A percentile compares a stretch with the other conserved stretches of the same genome.
Conservation (phyloP, 306 rosid genomes). For the Lathyrus sativus region DNA sequence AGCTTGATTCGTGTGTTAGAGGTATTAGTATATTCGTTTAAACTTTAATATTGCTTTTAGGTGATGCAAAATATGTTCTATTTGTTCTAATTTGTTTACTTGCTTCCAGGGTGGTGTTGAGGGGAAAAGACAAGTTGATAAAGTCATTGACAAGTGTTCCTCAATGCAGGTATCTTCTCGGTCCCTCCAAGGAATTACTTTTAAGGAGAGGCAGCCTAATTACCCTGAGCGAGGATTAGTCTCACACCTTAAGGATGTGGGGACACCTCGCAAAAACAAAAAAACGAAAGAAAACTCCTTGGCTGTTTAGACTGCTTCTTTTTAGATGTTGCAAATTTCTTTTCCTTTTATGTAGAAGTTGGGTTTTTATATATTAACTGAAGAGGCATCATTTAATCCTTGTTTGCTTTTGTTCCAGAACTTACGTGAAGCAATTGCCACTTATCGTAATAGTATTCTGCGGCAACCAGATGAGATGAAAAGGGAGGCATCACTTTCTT, state of each 20-base stretch:
- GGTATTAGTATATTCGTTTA: constrained; percentile 62
- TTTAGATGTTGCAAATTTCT: constrained; percentile 20
- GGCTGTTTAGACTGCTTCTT: constrained; percentile 32
- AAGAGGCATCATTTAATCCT: constrained; percentile 34
- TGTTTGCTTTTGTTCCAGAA: constrained; percentile 57
- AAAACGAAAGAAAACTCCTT: constrained; percentile 10
- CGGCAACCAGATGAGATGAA: constrained; percentile 96
- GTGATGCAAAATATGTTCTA: constrained; percentile 11
- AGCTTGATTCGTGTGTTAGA: constrained; percentile 88
- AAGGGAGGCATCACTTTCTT: constrained; percentile 81
- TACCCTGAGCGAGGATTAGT: constrained; percentile 23
- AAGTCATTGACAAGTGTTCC: constrained; percentile 88
- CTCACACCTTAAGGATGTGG: constrained; percentile 19
- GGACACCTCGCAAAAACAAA: constrained; percentile 17
- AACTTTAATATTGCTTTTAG: constrained; percentile 31
- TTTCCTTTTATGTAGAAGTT: constrained; percentile 17
- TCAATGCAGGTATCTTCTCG: constrained; percentile 76
- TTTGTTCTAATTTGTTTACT: constrained; percentile 35
- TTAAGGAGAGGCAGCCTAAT: not conserved
- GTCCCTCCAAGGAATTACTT: constrained; percentile 15
- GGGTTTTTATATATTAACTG: constrained; percentile 29
- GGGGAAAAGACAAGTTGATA: constrained; percentile 95
- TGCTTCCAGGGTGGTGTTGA: constrained; percentile 85
- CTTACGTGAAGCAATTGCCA: constrained; percentile 89
- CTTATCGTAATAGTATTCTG: constrained; percentile 80